Base-by-base conservation (phyloP, 352 stramenopile species). In the Phytophthora sp. region DNA sequence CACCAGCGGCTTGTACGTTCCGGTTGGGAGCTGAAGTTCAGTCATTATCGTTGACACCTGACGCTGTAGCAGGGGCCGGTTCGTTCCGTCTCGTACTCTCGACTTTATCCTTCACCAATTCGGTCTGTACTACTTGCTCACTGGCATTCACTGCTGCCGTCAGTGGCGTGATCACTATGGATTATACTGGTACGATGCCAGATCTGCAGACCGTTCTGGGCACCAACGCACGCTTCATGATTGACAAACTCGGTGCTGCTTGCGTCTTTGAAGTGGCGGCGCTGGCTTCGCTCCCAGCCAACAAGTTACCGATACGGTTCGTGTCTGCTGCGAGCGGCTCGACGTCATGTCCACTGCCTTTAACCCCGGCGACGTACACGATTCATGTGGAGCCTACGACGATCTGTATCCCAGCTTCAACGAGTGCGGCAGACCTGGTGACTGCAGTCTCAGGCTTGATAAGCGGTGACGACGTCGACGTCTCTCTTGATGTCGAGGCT, bases 1-100 rank as follows among this genome's bases (percentile, higher is more conserved):
- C 47, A 0, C 52, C 52, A 1, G 50, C 58, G 0, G 50, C 71
- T 7, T 99, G 96, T 65, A 68, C 84, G 50, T 93, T 98, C 57
- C 89, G 94, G 16, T 65, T 98, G 18, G 96, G 96, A n/a, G 80
- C 89, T 5, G 87, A 97, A 63, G 87, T 98, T 11, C 94, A 98
- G 71, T 93, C 79, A 6, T 63, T 99, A 42, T 88, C 86, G 4
- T 62, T 98, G 5, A 95, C 83, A 39, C 57, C 83, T 9, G 62
- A 68, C 20, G 80, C 68, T 4, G 82, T 74, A 35, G 55, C 49
- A 46, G 66, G 49, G 51, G 51, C 52, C 1, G 94, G 94, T 13
- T 86, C 76, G 1, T 97, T 98, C 66, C 83, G 76, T 30, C 80
- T 80, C 23, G 88, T 64, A 49, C 85, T 88, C 2, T 84, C 62